Conservation (phyloP, 83 land plant genomes). For the Larix sibirica region DNA sequence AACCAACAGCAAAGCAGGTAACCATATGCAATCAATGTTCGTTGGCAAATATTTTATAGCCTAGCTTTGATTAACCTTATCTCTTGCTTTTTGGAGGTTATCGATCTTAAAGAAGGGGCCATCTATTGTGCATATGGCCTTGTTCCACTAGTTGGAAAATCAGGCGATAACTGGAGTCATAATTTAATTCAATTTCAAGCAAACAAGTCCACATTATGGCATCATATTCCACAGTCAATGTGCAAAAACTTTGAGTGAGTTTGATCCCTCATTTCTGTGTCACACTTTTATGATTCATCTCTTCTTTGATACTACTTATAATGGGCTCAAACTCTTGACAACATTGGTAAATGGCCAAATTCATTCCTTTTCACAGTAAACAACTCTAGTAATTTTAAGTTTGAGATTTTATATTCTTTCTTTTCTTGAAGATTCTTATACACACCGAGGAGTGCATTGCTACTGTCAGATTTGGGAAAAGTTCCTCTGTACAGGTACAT, state of each 20-base stretch:
- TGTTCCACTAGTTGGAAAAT: constrained; percentile 29
- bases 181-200: constrained; percentile 42
- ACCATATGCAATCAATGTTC: background rate
- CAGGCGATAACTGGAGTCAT: constrained; percentile 7
- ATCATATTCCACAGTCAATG: constrained; percentile 30
- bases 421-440: constrained; percentile 42
- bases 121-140: constrained; percentile 60
- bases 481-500: constrained; percentile 64
- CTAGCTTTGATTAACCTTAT: background rate
- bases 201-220: constrained; percentile 59
- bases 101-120: constrained; percentile 64
- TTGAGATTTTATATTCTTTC: background rate
- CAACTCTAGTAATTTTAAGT: background rate
- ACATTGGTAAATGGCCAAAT: background rate
- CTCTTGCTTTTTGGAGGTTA: constrained; percentile 27
- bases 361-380: background rate
- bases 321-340: background rate
- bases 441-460: constrained; percentile 55
- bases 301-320: background rate
- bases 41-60: background rate
- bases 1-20: constrained; percentile 40
- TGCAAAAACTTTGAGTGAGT: constrained; percentile 50
- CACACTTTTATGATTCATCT: background rate
- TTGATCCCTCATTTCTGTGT: background rate
- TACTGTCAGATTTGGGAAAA: constrained; percentile 57